Base-by-base conservation (phyloP, 2,329 filamentous ascomycete genomes). In the Fusarium sambucinum region DNA sequence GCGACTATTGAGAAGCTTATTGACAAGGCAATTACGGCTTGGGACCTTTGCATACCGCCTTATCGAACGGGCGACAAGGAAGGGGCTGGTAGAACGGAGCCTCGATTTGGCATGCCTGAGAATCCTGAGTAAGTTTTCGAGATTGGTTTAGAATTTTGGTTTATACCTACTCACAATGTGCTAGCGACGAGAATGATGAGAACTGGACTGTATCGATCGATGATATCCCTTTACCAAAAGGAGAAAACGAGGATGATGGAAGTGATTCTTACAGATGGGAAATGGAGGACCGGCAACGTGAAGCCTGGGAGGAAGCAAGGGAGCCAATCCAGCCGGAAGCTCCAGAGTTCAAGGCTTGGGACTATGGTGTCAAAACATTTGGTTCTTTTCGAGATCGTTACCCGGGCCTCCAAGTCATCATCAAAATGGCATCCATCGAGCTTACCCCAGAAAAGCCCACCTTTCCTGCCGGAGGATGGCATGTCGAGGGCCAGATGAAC, bases 381-480 rank as follows among this genome's bases (percentile, higher is more conserved):
- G 5, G 13, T 5, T 63, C 61, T 2, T 11, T 74, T 1, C 41
- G 55, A 1, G 64, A 68, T 0, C 51, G 55, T 0, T 72, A 69
- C 23, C 21, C 56, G 4, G 50, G 66, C 0, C 46, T 75, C 3
- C 89, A 92, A 69, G 76, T 91, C 35, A 87, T 91, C 50, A 83
- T 90, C 32, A 90, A 90, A 71, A 79, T 92, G 66, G 83, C 65
- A 0, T 69, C 65, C 1, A 68, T 68, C 2, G 65, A 68, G 10
- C 35, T 68, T 5, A 68, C 66, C 0, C 60, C 65, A 0, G 47
- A 69, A 0, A 69, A 40, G 2, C 66, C 86, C 2, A 8, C 6
- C 0, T 72, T 62, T 1, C 70, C 70, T 1, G 11, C 29, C 0
- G 73, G 73, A 4, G 52, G 55, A 6, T 74, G 71, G 72, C 71